Percentiles rank a stretch among this genome's conserved stretches.
phyloP scores from a whole-genome alignment of 176 grass and related monocot genomes.

The Bothriochloa decipiens region DNA sequence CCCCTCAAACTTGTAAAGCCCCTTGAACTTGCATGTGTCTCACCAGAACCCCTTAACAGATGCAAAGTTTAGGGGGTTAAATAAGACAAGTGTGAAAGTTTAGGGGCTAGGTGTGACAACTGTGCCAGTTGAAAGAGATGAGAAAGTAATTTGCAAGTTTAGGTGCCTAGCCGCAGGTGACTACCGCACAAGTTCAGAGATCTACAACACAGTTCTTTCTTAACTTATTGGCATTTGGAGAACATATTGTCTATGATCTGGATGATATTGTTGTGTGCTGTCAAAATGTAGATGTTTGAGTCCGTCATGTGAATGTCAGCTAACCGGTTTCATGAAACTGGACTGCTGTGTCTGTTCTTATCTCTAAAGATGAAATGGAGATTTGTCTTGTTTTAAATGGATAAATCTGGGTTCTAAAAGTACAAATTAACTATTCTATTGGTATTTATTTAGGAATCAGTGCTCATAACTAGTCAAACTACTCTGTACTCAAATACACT shows the following conservation, averaged over 20 bases:
- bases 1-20: background rate
- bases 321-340: background rate
- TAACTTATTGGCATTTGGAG: background rate
- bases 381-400: background rate
- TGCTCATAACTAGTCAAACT: background rate
- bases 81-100: background rate
- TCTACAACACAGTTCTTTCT: background rate
- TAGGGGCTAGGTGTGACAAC: background rate
- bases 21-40: background rate
- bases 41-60: background rate
- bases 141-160: background rate
- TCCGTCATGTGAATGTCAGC: background rate
- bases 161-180: background rate
- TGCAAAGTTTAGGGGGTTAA: background rate
- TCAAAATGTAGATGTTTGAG: background rate
- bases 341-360: conserved; percentile 1
- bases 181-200: background rate
- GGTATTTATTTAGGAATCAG: background rate
- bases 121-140: background rate
- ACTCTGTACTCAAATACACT: background rate
- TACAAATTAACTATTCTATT: background rate
- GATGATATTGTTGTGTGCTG: conserved; percentile 8
- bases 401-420: background rate
- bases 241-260: conserved; percentile 14
- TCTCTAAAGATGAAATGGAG: background rate